Percentiles rank a stretch among this genome's conserved stretches.
Conservation (phyloP, 306 rosid species). For the Vicia faba region DNA sequence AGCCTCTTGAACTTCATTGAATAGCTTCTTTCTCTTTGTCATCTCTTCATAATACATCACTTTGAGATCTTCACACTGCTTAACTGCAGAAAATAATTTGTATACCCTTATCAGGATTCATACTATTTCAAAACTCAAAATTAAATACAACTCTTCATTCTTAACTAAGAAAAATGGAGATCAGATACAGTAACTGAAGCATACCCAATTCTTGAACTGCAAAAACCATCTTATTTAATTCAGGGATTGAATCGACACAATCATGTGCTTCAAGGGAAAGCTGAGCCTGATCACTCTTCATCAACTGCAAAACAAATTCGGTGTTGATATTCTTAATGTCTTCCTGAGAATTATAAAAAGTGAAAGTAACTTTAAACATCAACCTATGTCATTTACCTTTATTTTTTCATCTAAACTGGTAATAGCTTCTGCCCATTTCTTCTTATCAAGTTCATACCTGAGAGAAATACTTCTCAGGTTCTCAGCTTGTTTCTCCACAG, state of each 20-base stretch:
- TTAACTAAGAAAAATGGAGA: slow-evolving; percentile 23
- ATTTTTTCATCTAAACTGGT: slow-evolving; percentile 60
- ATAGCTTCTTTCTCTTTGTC: slow-evolving; percentile 72
- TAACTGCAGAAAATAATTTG: slow-evolving; percentile 53
- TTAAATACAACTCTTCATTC: slow-evolving; percentile 21
- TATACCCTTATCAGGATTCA: slow-evolving; percentile 32
- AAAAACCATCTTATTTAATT: slow-evolving; percentile 76
- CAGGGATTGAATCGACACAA: slow-evolving; percentile 85
- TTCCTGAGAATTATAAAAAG: slow-evolving; percentile 13
- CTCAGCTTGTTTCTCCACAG: slow-evolving; percentile 72
- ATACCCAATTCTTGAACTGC: slow-evolving; percentile 82
- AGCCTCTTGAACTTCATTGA: slow-evolving; percentile 90
- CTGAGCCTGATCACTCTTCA: slow-evolving; percentile 62
- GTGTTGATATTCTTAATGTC: slow-evolving; percentile 6
- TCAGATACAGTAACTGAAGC: slow-evolving; percentile 31
- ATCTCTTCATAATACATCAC: slow-evolving; percentile 78
- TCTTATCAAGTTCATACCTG: slow-evolving; percentile 68
- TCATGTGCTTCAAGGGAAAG: slow-evolving; percentile 79
- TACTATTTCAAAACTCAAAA: slow-evolving; percentile 16
- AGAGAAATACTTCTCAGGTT: slow-evolving; percentile 56
- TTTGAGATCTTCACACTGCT: slow-evolving; percentile 88
- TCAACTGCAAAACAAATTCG: slow-evolving; percentile 59
- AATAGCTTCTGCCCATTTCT: slow-evolving; percentile 64
- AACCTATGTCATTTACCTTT: slow-evolving; percentile 47
- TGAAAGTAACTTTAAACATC: slow-evolving; percentile 14